Evolutionary conservation across 495 filamentous ascomycete species (phyloP), one percentile per base, ranked within the genome.

Genomic region (Daldinia childiae): DNA sequence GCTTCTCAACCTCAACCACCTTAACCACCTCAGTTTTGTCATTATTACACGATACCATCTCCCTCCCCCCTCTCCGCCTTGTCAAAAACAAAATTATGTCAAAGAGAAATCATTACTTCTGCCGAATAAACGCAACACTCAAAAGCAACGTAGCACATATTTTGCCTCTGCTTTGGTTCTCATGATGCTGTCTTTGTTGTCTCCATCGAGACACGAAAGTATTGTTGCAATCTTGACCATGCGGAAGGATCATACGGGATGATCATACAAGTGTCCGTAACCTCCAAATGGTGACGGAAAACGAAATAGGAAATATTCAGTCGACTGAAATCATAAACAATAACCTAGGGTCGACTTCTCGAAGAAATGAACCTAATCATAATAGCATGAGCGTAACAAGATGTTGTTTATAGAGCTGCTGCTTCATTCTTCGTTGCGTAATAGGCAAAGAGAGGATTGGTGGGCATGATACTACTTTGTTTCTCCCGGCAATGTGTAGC

Each of bases 331-430:
- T 57, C 55, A 32, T 56, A 58, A 57, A 26, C 24, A 15, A 34
- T 64, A 38, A 63, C 27, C 67, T 74, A 69, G 32, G 50, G 69
- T 64, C 61, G 64, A 72, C 73, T 72, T 59, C 58, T 68, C 15
- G 64, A 76, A 77, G 64, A 62, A 50, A 77, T 76, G 50, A 72
- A 72, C 29, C 36, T 77, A 76, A 52, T 60, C 67, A 68, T 77
- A 68, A 65, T 54, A 52, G 65, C 61, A 68, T 71, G 60, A 45
- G 36, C 50, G 56, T 71, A 70, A 62, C 41, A 60, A 68, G 58
- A 65, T 63, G 30, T 24, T 69, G 52, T 17, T 55, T 48, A 61
- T 64, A 67, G 60, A 61, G 58, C 52, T 67, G 61, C 57, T 60
- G 19, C 57, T 57, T 55, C 27, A n/a, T 59, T 36, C 52, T 17